phyloP scores from a whole-genome alignment of 148 eudicot species.

The Selenicereus undatus region DNA sequence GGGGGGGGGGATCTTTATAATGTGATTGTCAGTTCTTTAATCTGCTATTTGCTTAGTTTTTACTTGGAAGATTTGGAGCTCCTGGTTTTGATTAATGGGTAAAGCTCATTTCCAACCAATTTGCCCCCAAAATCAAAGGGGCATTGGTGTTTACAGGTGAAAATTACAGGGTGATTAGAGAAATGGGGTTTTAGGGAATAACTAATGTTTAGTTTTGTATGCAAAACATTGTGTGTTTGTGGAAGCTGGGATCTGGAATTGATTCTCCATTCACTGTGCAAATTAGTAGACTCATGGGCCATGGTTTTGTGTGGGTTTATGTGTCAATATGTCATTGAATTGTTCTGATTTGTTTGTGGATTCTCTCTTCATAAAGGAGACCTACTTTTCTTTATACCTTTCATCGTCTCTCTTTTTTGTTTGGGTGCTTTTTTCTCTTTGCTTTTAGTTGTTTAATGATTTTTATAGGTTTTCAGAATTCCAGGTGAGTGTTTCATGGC shows the following conservation, averaged over 20 bases:
- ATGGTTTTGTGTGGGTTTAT: conserved; percentile 22
- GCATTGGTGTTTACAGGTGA: background rate
- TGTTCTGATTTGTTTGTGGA: conserved; percentile 29
- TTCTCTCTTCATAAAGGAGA: conserved; percentile 29
- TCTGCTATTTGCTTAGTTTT: background rate
- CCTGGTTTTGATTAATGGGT: conserved; percentile 1
- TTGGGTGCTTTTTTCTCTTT: conserved; percentile 22
- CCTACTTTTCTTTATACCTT: conserved; percentile 30
- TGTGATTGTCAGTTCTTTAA: background rate
- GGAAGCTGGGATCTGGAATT: conserved; percentile 3
- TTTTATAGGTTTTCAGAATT: conserved; percentile 7
- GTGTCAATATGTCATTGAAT: conserved; percentile 28
- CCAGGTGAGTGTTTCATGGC: conserved; percentile 22
- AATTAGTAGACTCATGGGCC: conserved; percentile 13
- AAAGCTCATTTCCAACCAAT: background rate
- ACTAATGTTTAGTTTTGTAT: background rate
- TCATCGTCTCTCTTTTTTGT: conserved; percentile 27
- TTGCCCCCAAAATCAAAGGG: background rate
- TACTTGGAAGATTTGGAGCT: conserved; percentile 2
- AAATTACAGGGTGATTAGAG: background rate
- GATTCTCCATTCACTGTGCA: conserved; percentile 21
- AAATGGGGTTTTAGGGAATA: background rate
- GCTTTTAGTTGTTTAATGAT: conserved; percentile 11
- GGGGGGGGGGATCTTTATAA: background rate
- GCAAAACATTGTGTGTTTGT: background rate